Evolutionary conservation across 441 rosid genomes (phyloP).

Genomic region (Croton setiger): DNA sequence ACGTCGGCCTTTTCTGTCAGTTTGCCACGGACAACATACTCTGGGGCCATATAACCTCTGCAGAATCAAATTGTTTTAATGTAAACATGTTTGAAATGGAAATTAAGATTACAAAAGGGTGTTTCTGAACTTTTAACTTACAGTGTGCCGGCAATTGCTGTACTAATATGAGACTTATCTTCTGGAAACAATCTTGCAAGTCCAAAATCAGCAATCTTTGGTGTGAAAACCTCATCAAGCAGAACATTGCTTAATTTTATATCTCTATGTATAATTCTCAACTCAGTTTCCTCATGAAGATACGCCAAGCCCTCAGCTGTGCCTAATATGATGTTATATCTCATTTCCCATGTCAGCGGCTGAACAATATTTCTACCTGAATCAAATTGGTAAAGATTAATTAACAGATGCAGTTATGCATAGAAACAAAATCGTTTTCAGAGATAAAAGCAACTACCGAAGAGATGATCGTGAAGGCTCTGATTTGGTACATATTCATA

Average conservation of each 20-base stretch:
- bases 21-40: too few relatives aligned
- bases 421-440: neutral
- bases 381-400: conserved; percentile 12
- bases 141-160: conserved; percentile 87
- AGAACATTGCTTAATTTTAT: conserved; percentile 73
- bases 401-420: conserved; percentile 9
- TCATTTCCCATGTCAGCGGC: conserved; percentile 49
- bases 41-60: conserved; percentile 97
- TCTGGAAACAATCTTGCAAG: conserved; percentile 73
- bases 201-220: conserved; percentile 89
- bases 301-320: conserved; percentile 78
- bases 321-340: conserved; percentile 58
- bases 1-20: conserved; percentile 84
- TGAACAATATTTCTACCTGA: conserved; percentile 36
- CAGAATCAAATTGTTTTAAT: conserved; percentile 11
- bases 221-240: conserved; percentile 56
- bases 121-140: conserved; percentile 26
- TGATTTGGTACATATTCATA: conserved; percentile 75
- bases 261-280: conserved; percentile 86
- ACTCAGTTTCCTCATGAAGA: conserved; percentile 68
- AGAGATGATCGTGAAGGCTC: conserved; percentile 63
- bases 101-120: neutral
- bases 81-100: too few relatives aligned
- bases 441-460: conserved; percentile 35
- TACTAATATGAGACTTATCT: conserved; percentile 67